Conservation (phyloP, 371 early-diverging fungal species). For the Blakeslea trispora region DNA sequence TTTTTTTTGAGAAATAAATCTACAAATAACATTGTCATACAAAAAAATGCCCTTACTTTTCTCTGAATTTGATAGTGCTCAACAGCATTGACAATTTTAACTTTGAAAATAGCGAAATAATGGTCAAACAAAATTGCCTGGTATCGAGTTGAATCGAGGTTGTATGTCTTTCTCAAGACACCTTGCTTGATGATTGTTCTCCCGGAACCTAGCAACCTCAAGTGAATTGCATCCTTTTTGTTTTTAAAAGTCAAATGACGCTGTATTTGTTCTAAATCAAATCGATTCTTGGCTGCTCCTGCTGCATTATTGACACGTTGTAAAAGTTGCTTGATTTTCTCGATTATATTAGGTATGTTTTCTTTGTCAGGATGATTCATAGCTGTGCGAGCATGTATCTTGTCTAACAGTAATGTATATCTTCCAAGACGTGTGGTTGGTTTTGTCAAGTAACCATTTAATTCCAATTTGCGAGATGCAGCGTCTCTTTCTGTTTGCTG, state of each 20-base stretch:
- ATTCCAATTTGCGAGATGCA: conserved; percentile 72
- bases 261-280: conserved; percentile 55
- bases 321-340: conserved; percentile 67
- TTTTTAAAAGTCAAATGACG: conserved; percentile 31
- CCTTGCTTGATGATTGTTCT: conserved; percentile 43
- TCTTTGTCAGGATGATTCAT: conserved; percentile 33
- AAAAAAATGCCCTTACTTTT: conserved; percentile 25
- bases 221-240: conserved; percentile 22
- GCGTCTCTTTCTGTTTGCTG: conserved; percentile 66
- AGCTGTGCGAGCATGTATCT: conserved; percentile 13
- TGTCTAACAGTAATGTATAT: conserved; percentile 21
- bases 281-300: conserved; percentile 81
- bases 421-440: conserved; percentile 26
- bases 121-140: conserved; percentile 54
- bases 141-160: conserved; percentile 60
- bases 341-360: conserved; percentile 60
- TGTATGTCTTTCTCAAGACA: conserved; percentile 47
- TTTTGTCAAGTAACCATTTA: conserved; percentile 70
- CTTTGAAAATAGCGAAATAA: conserved; percentile 43
- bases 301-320: conserved; percentile 80
- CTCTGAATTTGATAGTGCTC: conserved; percentile 37
- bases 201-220: conserved; percentile 28
- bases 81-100: conserved; percentile 27
- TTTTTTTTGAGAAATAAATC: neutral
- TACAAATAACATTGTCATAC: conserved; percentile 38